A percentile compares a stretch with the other conserved stretches of the same genome.
Evolutionary conservation across 2,329 filamentous ascomycete species (phyloP).

Genomic region (Fusarium sp.): DNA sequence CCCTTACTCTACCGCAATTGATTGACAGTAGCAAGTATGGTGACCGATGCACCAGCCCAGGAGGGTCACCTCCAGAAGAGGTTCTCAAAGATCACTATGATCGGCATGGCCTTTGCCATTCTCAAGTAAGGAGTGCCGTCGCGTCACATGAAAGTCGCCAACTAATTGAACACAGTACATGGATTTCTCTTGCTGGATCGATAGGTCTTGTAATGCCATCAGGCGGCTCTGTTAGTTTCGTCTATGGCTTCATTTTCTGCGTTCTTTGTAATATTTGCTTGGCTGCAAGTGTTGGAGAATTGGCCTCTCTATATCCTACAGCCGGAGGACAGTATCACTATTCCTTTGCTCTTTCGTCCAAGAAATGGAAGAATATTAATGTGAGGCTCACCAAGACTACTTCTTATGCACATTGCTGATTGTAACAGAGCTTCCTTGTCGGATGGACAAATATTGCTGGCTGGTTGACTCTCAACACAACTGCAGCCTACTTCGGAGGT

Average conservation of each 20-base stretch:
- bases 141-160: background rate
- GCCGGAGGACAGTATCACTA: conserved; percentile 52
- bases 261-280: conserved; percentile 32
- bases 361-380: conserved; percentile 50
- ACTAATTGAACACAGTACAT: conserved; percentile 35
- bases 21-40: conserved; percentile 3
- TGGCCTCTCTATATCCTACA: conserved; percentile 33
- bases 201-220: conserved; percentile 54
- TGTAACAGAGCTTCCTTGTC: conserved; percentile 50
- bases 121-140: conserved; percentile 45
- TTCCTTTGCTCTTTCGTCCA: conserved; percentile 50
- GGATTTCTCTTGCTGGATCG: conserved; percentile 52
- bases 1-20: background rate
- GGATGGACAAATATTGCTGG: conserved; percentile 56
- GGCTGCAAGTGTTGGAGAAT: conserved; percentile 30
- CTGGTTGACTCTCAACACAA: conserved; percentile 55
- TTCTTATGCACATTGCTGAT: background rate
- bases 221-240: conserved; percentile 51
- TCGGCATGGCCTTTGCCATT: conserved; percentile 54
- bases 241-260: conserved; percentile 49
- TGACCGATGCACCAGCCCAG: background rate
- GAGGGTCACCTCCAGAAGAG: conserved; percentile 35
- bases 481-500: conserved; percentile 54
- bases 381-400: conserved; percentile 25
- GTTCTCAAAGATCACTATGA: conserved; percentile 37